phyloP scores from a whole-genome alignment of 768 basidiomycete species.

The Suillus subluteus region DNA sequence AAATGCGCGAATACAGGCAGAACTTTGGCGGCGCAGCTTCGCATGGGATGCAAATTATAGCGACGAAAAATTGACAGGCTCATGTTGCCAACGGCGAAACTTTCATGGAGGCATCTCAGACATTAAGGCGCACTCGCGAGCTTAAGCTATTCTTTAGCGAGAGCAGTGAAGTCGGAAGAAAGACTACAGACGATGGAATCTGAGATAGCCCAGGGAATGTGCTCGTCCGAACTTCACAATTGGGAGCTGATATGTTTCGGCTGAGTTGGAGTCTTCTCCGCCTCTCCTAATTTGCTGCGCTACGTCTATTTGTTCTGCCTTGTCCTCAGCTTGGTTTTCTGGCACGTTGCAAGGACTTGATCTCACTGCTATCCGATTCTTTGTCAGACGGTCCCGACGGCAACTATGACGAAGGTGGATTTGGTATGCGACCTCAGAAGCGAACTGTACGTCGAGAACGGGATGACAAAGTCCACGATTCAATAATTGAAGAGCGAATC shows the following conservation, averaged over 20 bases:
- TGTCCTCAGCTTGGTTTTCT: conserved; percentile 42
- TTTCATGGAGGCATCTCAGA: conserved; percentile 27
- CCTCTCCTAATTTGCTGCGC: conserved; percentile 34
- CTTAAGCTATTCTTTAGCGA: conserved; percentile 54
- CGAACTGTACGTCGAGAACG: conserved; percentile 70
- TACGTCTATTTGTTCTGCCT: conserved; percentile 49
- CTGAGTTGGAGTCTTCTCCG: conserved; percentile 11
- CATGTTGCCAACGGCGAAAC: conserved; percentile 27
- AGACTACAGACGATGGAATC: conserved; percentile 6
- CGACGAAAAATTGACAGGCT: conserved; percentile 50
- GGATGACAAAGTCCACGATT: conserved; percentile 89
- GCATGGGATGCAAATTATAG: conserved; percentile 49
- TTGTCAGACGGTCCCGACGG: conserved; percentile 67
- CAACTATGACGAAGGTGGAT: conserved; percentile 58
- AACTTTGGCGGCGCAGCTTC: conserved; percentile 35
- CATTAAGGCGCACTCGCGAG: conserved; percentile 43
- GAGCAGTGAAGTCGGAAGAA: conserved; percentile 43
- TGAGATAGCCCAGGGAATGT: conserved; percentile 28
- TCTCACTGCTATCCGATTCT: conserved; percentile 43
- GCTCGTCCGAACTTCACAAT: conserved; percentile 21
- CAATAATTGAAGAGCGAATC: conserved; percentile 92
- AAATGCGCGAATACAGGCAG: conserved; percentile 48
- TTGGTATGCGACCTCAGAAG: conserved; percentile 42
- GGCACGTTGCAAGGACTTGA: conserved; percentile 51
- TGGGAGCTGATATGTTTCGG: conserved; percentile 10